Conservation (phyloP, 306 rosid genomes). For the Glycine soja region DNA sequence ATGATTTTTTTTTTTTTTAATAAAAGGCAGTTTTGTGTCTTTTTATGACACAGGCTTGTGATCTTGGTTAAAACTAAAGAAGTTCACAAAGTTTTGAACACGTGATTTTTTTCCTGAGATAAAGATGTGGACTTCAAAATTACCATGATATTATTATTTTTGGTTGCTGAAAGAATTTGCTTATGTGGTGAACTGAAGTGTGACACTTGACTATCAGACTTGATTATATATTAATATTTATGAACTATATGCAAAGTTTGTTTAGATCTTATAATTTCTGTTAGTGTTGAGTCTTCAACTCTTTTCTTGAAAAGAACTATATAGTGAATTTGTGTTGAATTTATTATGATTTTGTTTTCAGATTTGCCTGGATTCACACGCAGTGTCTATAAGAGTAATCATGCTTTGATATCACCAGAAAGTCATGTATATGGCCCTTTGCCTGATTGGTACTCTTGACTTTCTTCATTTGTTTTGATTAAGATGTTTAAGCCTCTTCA, state of each 20-base stretch:
- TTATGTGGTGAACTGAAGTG: constrained; percentile 25
- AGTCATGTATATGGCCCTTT: constrained; percentile 92
- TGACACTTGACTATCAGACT: constrained; percentile 24
- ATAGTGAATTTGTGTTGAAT: constrained; percentile 24
- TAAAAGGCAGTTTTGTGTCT: not conserved
- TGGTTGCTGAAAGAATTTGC: constrained; percentile 19
- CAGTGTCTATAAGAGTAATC: constrained; percentile 81
- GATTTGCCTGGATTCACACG: constrained; percentile 98
- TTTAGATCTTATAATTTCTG: constrained; percentile 21
- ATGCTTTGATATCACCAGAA: constrained; percentile 90
- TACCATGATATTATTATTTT: constrained; percentile 22
- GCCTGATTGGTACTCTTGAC: constrained; percentile 74
- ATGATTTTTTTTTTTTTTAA: not conserved
- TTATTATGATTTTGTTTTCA: constrained; percentile 51
- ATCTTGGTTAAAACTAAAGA: constrained; percentile 29
- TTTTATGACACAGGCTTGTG: not conserved
- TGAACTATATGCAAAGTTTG: not conserved
- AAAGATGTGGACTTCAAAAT: not conserved
- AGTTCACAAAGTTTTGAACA: constrained; percentile 6
- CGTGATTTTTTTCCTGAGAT: not conserved
- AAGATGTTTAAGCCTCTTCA: constrained; percentile 36
- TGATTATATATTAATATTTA: not conserved
- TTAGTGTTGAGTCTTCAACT: constrained; percentile 23
- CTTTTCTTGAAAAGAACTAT: constrained; percentile 19
- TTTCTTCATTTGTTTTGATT: constrained; percentile 40